Evolutionary conservation across 495 filamentous ascomycete species (phyloP), one percentile per base, ranked within the genome.

Genomic region (Apodospora peruviana): DNA sequence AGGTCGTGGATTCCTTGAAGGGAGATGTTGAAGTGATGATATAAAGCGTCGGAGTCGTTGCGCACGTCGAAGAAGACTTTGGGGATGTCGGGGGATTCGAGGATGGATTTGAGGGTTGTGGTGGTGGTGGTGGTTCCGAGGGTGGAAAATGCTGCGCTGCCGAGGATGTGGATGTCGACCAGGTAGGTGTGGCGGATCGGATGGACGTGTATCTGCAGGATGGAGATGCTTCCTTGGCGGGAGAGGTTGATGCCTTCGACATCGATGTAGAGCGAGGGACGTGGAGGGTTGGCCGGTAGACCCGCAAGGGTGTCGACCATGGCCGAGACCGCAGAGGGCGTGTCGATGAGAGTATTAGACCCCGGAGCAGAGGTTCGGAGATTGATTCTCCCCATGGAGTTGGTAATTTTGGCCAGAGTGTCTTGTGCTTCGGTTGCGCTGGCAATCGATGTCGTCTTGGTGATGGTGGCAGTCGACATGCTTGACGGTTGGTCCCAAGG

Each of bases 21-120:
- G 0, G 48, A 41, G 43, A 76, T 55, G 4, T 53, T 37, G 50
- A 58, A 81, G 17, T 71, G 76, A 40, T 44, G 41, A 46, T 65
- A 80, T 0, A 84, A 55, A 2, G 78, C 79, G 47, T 83, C 76
- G 0, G 80, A 76, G 49, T 81, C 76, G 49, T 75, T 68, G n/a
- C 77, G 73, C 12, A 80, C 65, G 48, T 81, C 78, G 60, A 79
- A 81, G 57, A 80, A 74, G 50, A 70, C 68, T 57, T 81, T 80
- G 3, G 67, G 59, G 20, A 70, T 74, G 5, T 22, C 11, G 0
- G 46, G 32, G 0, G 66, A 71, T 55, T 83, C 74, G 3, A 83
- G 64, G 24, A 85, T 69, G 14, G 41, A 42, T 52, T 72, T 72
- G 17, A 85, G 58, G 3, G 75, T 76, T n/a, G n/a, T n/a, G n/a